Evolutionary conservation across 2,329 filamentous ascomycete genomes (phyloP).

Genomic region (Fonsecaea pedrosoi): DNA sequence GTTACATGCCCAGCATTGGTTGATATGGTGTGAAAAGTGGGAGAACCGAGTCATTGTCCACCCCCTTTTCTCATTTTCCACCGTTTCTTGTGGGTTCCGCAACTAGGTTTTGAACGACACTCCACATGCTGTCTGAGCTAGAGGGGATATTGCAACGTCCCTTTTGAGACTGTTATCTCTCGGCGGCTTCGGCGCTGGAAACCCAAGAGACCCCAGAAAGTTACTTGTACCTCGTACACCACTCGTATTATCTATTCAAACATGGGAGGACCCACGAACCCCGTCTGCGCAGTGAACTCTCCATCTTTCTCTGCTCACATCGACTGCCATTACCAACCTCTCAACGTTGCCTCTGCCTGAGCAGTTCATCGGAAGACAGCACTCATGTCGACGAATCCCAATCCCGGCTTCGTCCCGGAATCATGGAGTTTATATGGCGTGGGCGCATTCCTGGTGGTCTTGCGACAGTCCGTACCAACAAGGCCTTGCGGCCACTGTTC

Average conservation of each 20-base stretch:
- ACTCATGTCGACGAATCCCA: constrained; percentile 24
- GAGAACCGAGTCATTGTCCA: constrained; percentile 5
- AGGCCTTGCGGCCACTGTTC: not conserved
- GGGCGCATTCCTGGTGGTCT: constrained; percentile 46
- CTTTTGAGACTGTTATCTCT: not conserved
- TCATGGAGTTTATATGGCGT: constrained; percentile 52
- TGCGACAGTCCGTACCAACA: constrained; percentile 48
- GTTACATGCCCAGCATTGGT: not conserved
- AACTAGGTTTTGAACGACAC: not conserved
- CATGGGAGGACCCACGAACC: not conserved
- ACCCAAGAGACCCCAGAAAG: not conserved
- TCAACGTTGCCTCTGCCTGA: not conserved
- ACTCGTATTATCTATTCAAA: not conserved
- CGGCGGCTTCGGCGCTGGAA: not conserved
- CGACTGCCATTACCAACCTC: not conserved
- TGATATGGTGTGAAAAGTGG: not conserved
- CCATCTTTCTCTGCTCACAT: not conserved
- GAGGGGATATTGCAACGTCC: constrained; percentile 7
- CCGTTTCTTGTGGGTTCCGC: not conserved
- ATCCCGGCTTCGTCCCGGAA: constrained; percentile 36
- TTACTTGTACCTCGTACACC: not conserved
- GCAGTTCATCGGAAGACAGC: not conserved
- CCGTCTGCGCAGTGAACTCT: not conserved
- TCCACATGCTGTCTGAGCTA: constrained; percentile 9
- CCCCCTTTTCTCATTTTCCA: constrained; percentile 14